Conservation (phyloP, 2,329 filamentous ascomycete species). For the Mycosphaerella sp. region DNA sequence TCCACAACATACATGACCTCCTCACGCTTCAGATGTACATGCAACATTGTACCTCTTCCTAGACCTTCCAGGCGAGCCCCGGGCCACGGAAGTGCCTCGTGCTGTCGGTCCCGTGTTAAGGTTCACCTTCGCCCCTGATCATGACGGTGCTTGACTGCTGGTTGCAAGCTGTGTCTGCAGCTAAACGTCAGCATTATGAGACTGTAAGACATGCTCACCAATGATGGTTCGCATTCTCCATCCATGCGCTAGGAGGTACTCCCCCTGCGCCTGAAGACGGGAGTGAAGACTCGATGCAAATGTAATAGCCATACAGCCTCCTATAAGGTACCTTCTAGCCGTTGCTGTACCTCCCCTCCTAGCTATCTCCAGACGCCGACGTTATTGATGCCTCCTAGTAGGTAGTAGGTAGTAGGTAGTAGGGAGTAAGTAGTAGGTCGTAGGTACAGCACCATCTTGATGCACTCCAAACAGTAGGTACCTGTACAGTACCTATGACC, state of each 20-base stretch:
- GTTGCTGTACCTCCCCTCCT: neutral
- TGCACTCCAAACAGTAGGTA: neutral
- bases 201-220: slow-evolving; percentile 7
- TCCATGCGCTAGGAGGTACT: neutral
- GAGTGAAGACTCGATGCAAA: neutral
- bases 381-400: no score
- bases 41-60: no score
- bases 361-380: no score
- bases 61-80: no score
- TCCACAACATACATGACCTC: no score
- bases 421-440: no score
- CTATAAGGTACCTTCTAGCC: neutral
- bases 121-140: neutral
- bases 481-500: neutral
- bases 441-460: neutral
- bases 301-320: no score
- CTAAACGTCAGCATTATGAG: slow-evolving; percentile 15
- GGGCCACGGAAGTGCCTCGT: no score
- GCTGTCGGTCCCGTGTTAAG: no score
- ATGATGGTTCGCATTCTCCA: slow-evolving; percentile 5
- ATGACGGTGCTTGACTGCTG: neutral
- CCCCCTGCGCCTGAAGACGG: neutral
- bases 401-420: no score
- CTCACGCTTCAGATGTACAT: no score
- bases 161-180: slow-evolving; percentile 9